Conservation (phyloP, 2,329 filamentous ascomycete genomes). For the Zopfia rhizophila region DNA sequence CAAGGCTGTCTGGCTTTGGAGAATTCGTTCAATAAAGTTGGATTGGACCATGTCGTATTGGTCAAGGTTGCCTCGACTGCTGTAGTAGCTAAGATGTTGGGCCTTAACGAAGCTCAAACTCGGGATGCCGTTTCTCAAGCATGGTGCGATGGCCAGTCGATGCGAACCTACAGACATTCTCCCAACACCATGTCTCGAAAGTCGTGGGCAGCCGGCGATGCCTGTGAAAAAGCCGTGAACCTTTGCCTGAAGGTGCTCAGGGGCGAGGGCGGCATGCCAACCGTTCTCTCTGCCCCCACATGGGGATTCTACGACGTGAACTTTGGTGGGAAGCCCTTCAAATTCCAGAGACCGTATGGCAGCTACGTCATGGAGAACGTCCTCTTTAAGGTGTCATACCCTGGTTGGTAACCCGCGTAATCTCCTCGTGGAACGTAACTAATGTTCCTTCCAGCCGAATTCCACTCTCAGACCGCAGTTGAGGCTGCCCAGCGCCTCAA, state of each 20-base stretch:
- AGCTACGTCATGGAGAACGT: conserved; percentile 99
- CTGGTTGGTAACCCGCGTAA: conserved; percentile 67
- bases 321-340: conserved; percentile 90
- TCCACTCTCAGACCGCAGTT: conserved; percentile 98
- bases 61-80: conserved; percentile 97
- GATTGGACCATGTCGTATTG: conserved; percentile 94
- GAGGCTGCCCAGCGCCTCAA: conserved; percentile 92
- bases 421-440: conserved; percentile 19
- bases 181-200: conserved; percentile 99
- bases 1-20: conserved; percentile 96
- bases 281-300: conserved; percentile 87
- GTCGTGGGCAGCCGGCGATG: conserved; percentile 98
- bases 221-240: conserved; percentile 94
- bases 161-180: conserved; percentile 96
- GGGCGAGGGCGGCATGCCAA: conserved; percentile 91
- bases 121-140: conserved; percentile 96
- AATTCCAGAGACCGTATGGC: conserved; percentile 95
- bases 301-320: conserved; percentile 99
- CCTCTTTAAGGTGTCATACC: conserved; percentile 99
- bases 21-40: conserved; percentile 99
- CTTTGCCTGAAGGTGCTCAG: conserved; percentile 89
- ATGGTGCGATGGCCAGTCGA: conserved; percentile 94
- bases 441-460: conserved; percentile 72
- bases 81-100: conserved; percentile 94
- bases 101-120: conserved; percentile 88